These are phyloP conservation scores for Neurospora sp. DNA, from an alignment of 2,329 filamentous ascomycete species.

Conservation along the genomic window DNA sequence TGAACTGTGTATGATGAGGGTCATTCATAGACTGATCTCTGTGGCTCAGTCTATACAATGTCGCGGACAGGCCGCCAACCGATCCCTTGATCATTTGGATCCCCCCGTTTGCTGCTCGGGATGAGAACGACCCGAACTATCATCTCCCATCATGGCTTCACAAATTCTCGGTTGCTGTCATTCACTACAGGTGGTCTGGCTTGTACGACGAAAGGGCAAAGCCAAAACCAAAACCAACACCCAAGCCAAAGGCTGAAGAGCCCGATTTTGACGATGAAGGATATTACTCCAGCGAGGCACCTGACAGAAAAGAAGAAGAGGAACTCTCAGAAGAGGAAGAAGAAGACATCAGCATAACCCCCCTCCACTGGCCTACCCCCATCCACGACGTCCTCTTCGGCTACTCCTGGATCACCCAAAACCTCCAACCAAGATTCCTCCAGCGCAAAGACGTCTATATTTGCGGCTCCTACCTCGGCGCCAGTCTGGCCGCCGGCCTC, in stretches of 20 bases:
- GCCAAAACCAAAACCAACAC: neutral
- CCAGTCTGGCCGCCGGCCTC: conserved; percentile 44
- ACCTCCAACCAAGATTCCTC: conserved; percentile 28
- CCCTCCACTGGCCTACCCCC: conserved; percentile 42
- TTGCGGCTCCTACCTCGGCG: conserved; percentile 49
- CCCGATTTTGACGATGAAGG: neutral
- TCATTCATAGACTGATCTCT: neutral
- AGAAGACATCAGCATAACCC: conserved; percentile 10
- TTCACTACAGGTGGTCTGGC: conserved; percentile 49
- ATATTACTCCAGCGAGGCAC: neutral
- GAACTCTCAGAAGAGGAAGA: neutral
- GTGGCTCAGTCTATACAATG: conserved; percentile 37
- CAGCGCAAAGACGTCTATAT: conserved; percentile 35
- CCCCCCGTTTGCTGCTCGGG: conserved; percentile 33
- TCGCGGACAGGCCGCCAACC: conserved; percentile 25
- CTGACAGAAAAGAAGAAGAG: neutral
- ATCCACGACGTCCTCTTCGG: conserved; percentile 45
- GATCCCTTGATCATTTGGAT: conserved; percentile 45
- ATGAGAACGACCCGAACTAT: conserved; percentile 13
- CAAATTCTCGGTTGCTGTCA: conserved; percentile 37
- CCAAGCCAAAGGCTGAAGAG: neutral
- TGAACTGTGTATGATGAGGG: neutral
- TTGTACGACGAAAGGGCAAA: conserved; percentile 4
- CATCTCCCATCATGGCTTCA: conserved; percentile 32
- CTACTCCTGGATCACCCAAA: conserved; percentile 41